Base-by-base conservation (phyloP, 2,329 filamentous ascomycete species). In the Ceratocystis colombiana region DNA sequence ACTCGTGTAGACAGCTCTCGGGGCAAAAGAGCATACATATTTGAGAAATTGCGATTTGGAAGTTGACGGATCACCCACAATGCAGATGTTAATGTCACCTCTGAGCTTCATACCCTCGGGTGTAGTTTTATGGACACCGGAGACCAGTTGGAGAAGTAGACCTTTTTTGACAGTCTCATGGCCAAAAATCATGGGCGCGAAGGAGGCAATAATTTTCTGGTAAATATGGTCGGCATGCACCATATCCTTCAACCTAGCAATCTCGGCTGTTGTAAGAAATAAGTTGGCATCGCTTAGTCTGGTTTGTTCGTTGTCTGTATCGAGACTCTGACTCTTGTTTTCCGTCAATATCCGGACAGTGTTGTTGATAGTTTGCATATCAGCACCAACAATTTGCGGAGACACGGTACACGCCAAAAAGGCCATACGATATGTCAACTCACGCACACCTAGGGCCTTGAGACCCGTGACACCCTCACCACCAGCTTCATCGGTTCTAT, bases 131-230 rank as follows among this genome's bases (percentile, higher is more conserved):
- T 86, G 86, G 1, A 99, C 90, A 79, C 94, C 94, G n/a, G 91
- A 90, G 83, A 99, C 90, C 61, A 99, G 81, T 75, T 99, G 94
- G 53, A 99, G 81, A 6, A 99, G 82, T 28, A 99, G 80, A 37
- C 94, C 94, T 76, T 99, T 99, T 79, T 99, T 99, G 73, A 99
- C 93, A 67, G 96, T 90, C 69, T 94, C 90, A 74, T 99, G 94
- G 15, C 94, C 94, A 72, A 96, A 99, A 2, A 99, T 92, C 82
- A 93, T 99, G 1, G 94, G 94, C 1, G 94, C 94, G 61, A 99
- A 86, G 0, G 92, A 96, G 72, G 96, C 89, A 45, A 99, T 91
- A 8, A 99, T 80, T 30, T 92, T 86, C 71, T 89, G 87, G 78
- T 96, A 99, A 71, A 97, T 96, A 74, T 96, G 92, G 69, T 95